These are phyloP conservation scores for Aspergillus proliferans DNA, from an alignment of 2,329 filamentous ascomycete genomes.

Conservation along the genomic window DNA sequence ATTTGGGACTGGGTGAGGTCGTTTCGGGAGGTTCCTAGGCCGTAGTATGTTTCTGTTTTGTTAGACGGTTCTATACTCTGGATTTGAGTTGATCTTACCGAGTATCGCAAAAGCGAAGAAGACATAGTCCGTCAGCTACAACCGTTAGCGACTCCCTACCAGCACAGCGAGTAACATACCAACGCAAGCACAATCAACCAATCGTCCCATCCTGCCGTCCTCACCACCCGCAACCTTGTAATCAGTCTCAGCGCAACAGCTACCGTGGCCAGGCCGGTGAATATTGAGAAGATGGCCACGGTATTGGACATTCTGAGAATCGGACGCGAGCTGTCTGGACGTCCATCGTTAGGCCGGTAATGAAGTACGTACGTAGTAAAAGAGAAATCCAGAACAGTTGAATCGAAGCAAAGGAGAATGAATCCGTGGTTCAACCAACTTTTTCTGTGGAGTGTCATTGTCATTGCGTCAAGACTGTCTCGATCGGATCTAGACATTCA, in stretches of 20 bases:
- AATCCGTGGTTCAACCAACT: too few relatives aligned
- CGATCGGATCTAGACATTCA: not conserved
- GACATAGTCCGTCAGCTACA: slow-evolving; percentile 4
- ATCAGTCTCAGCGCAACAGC: slow-evolving; percentile 17
- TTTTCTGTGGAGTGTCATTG: too few relatives aligned
- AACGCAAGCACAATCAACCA: slow-evolving; percentile 16
- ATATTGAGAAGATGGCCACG: slow-evolving; percentile 13
- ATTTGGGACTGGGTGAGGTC: not conserved
- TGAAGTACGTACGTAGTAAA: too few relatives aligned
- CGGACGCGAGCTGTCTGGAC: too few relatives aligned
- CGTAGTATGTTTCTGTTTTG: slow-evolving; percentile 15
- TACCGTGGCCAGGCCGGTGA: slow-evolving; percentile 14
- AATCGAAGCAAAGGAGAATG: too few relatives aligned
- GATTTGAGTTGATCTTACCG: slow-evolving; percentile 2
- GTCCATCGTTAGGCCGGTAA: too few relatives aligned
- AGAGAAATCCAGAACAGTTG: too few relatives aligned
- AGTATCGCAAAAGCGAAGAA: slow-evolving; percentile 9
- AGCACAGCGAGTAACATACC: slow-evolving; percentile 7
- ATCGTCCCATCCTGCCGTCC: slow-evolving; percentile 23
- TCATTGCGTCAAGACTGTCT: slow-evolving; percentile 12
- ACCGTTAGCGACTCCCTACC: not conserved
- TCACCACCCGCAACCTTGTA: slow-evolving; percentile 17
- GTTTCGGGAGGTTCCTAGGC: slow-evolving; percentile 12
- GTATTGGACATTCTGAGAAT: slow-evolving; percentile 5
- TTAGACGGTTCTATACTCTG: not conserved